phyloP scores from a whole-genome alignment of 805 yeast species.

The Ogataea sp. region DNA sequence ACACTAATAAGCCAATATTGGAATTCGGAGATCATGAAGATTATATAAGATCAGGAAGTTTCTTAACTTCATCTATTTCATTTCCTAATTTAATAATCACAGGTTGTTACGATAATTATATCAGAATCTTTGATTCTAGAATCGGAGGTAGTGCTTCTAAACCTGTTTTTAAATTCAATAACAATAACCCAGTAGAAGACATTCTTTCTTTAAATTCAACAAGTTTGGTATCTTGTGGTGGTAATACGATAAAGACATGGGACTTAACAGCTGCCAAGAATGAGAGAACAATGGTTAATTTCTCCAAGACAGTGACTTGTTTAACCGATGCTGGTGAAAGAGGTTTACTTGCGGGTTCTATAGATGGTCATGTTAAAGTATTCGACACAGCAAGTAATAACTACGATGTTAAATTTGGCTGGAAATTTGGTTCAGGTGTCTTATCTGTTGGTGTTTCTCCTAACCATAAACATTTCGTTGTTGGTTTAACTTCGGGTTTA shows the following conservation, averaged over 20 bases:
- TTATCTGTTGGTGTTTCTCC: slow-evolving; percentile 88
- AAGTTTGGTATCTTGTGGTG: slow-evolving; percentile 72
- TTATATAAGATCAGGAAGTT: slow-evolving; percentile 76
- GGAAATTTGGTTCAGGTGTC: slow-evolving; percentile 96
- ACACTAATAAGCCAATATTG: slow-evolving; percentile 61
- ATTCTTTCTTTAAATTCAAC: slow-evolving; percentile 68
- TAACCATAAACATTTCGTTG: slow-evolving; percentile 76
- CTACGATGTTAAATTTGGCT: slow-evolving; percentile 91
- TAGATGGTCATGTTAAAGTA: slow-evolving; percentile 96
- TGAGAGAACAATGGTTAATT: slow-evolving; percentile 68
- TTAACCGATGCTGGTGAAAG: slow-evolving; percentile 64
- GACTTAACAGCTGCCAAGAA: slow-evolving; percentile 74
- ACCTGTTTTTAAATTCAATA: slow-evolving; percentile 61
- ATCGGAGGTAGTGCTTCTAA: slow-evolving; percentile 19
- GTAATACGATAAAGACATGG: slow-evolving; percentile 82
- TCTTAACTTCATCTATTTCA: slow-evolving; percentile 66
- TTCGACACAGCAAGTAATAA: slow-evolving; percentile 64
- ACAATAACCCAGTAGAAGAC: slow-evolving; percentile 78
- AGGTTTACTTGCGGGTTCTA: slow-evolving; percentile 86
- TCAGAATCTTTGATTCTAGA: slow-evolving; percentile 81
- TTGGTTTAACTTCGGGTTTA: slow-evolving; percentile 86
- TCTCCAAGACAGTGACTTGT: slow-evolving; percentile 90
- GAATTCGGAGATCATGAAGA: slow-evolving; percentile 74
- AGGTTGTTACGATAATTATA: slow-evolving; percentile 88
- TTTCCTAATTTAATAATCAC: slow-evolving; percentile 70